A percentile compares a stretch with the other conserved stretches of the same genome.
These are phyloP conservation scores for Metschnikowia corniflorae DNA, from an alignment of 805 yeast genomes.

Conservation along the genomic window DNA sequence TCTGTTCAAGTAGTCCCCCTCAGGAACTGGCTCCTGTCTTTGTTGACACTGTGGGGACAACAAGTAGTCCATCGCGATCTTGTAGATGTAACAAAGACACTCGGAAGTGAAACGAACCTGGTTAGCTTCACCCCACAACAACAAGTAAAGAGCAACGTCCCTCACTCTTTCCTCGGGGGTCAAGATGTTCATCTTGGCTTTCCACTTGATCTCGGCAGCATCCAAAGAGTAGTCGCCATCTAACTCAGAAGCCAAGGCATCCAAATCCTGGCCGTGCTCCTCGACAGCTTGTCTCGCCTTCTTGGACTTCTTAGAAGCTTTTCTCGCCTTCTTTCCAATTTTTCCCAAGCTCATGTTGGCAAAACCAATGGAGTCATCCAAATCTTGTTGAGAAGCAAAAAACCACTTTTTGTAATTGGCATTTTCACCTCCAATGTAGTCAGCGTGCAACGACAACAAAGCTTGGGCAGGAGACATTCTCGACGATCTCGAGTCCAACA, in stretches of 20 bases:
- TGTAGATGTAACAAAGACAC: constrained; percentile 87
- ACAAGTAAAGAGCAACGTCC: constrained; percentile 69
- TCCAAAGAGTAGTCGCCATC: constrained; percentile 82
- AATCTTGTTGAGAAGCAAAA: constrained; percentile 83
- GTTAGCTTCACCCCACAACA: constrained; percentile 89
- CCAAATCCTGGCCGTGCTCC: constrained; percentile 58
- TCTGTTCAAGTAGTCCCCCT: constrained; percentile 88
- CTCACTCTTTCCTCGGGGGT: constrained; percentile 77
- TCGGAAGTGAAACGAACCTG: constrained; percentile 88
- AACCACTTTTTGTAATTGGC: constrained; percentile 87
- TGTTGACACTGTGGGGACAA: constrained; percentile 88
- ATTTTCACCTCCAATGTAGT: constrained; percentile 82
- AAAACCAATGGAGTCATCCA: constrained; percentile 81
- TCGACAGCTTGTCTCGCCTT: constrained; percentile 69
- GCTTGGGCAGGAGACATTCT: constrained; percentile 92
- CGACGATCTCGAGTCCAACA: constrained; percentile 78
- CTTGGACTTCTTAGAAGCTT: constrained; percentile 76
- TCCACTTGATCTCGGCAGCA: constrained; percentile 87
- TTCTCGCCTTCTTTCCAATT: constrained; percentile 73
- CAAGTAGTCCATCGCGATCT: constrained; percentile 90
- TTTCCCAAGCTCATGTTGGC: constrained; percentile 78
- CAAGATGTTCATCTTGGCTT: constrained; percentile 68
- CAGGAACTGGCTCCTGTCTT: constrained; percentile 77
- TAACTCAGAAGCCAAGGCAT: constrained; percentile 60
- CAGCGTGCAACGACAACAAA: constrained; percentile 75